phyloP scores from a whole-genome alignment of 2,329 filamentous ascomycete species.

The Teratosphaeria gauchensis region DNA sequence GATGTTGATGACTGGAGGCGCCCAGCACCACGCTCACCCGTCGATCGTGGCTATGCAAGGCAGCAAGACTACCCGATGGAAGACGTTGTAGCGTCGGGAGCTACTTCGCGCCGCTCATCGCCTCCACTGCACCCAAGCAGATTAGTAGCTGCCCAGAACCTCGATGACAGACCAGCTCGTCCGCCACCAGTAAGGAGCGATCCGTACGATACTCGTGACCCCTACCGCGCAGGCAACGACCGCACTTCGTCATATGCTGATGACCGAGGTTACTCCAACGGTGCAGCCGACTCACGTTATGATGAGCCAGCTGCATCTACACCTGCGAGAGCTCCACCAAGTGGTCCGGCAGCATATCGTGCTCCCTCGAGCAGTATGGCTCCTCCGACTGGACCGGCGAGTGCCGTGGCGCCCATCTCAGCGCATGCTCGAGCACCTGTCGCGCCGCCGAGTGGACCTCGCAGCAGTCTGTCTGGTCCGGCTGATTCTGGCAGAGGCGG shows the following conservation, averaged over 20 bases:
- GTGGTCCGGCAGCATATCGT: conserved; percentile 19
- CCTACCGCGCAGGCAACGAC: conserved; percentile 19
- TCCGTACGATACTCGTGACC: conserved; percentile 17
- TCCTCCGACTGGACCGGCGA: conserved; percentile 26
- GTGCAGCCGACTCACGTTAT: conserved; percentile 15
- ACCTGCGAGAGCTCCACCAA: conserved; percentile 20
- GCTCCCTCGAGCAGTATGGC: conserved; percentile 13
- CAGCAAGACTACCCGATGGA: conserved; percentile 30
- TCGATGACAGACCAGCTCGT: conserved; percentile 21
- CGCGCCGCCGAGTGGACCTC: conserved; percentile 21
- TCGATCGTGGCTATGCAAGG: conserved; percentile 30
- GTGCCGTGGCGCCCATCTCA: conserved; percentile 11
- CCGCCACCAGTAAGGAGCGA: conserved; percentile 13
- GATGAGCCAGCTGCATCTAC: conserved; percentile 20
- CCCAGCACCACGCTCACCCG: conserved; percentile 42
- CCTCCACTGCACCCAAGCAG: conserved; percentile 49
- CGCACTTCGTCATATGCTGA: conserved; percentile 16
- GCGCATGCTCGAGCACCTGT: conserved; percentile 14
- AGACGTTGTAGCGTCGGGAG: conserved; percentile 45
- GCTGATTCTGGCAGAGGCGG: conserved; percentile 9
- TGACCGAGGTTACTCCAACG: conserved; percentile 13
- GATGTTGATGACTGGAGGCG: conserved; percentile 43
- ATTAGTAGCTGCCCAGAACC: conserved; percentile 29
- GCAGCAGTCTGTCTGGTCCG: conserved; percentile 11
- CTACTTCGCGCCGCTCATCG: conserved; percentile 53